These are phyloP conservation scores for Basipetospora sp. DNA, from an alignment of 2,329 filamentous ascomycete species.

Conservation along the genomic window DNA sequence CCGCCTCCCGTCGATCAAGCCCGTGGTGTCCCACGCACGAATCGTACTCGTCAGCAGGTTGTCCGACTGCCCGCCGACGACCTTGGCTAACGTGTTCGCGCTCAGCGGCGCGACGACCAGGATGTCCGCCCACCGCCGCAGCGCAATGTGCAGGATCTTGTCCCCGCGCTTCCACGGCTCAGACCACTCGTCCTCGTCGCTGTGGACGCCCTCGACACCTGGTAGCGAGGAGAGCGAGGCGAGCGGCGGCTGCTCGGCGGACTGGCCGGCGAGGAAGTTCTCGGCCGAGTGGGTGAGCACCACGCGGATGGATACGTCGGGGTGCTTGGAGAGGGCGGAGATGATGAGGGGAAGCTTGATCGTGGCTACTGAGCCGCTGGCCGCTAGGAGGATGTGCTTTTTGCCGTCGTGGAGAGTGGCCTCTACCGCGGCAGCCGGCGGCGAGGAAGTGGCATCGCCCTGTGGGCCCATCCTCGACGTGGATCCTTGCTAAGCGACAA, in stretches of 20 bases:
- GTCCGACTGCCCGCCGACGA: conserved; percentile 64
- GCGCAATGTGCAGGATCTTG: conserved; percentile 80
- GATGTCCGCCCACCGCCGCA: conserved; percentile 64
- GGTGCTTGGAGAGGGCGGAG: conserved; percentile 34
- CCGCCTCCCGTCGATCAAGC: conserved; percentile 39
- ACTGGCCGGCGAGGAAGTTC: conserved; percentile 64
- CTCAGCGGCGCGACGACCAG: conserved; percentile 68
- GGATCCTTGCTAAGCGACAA: neutral
- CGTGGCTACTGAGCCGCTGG: conserved; percentile 54
- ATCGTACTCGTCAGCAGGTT: conserved; percentile 60
- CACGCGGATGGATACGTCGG: conserved; percentile 64
- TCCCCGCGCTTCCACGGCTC: conserved; percentile 62
- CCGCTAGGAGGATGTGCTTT: conserved; percentile 27
- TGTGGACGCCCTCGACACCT: conserved; percentile 68
- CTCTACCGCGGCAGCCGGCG: conserved; percentile 1
- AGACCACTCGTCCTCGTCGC: conserved; percentile 74
- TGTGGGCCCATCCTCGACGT: neutral
- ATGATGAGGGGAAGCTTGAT: conserved; percentile 67
- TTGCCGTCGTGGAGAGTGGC: conserved; percentile 20
- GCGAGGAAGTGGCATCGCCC: too few relatives aligned
- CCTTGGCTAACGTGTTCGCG: conserved; percentile 76
- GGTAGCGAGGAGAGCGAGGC: conserved; percentile 41
- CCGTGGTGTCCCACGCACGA: conserved; percentile 75
- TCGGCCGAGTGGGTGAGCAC: conserved; percentile 61
- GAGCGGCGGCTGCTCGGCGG: conserved; percentile 59